Evolutionary conservation across 495 filamentous ascomycete species (phyloP), one percentile per base, ranked within the genome.

Genomic region (Penicillium salamii): DNA sequence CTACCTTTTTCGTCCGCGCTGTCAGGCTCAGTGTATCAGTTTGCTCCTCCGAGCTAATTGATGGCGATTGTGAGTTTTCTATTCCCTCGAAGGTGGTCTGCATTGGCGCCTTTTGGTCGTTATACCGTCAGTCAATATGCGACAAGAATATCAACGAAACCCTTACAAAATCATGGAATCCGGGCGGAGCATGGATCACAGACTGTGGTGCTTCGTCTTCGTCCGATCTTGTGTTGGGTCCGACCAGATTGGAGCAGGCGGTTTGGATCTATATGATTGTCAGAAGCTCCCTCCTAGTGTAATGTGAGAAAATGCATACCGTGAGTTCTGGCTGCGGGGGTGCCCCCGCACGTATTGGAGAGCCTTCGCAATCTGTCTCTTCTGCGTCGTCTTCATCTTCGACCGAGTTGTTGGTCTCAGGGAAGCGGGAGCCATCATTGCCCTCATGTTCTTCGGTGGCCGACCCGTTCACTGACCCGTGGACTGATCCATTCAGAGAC

Each of bases 141-240:
- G 24, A 19, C 26, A 48, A 32, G 7, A 17, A 17, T 14, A 7
- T 13, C 11, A 13, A 7, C 29, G 47, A 35, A 53, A 42, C 3
- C 69, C 85, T 71, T 59, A 92, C 88, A 78, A 91, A 91, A 46
- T 78, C 77, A 41, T 80, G 77, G 68, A 91, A 95, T 32, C 85
- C 87, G 55, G 86, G 69, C 3, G 90, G 90, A 17, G 87, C 89
- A 71, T 95, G 90, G 57, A 96, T 95, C 40, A 93, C 90, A 3
- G 90, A 95, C 49, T 85, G 76, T 18, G 88, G 80, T 43, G 74
- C 70, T 52, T 84, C 80, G 45, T 92, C 89, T 48, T 91, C 85
- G 51, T 83, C 80, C 31, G 77, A 71, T 18, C 77, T 74, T 47
- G 72, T 69, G 57, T 76, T 76, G 49, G 76, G 61, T 18, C 58